Evolutionary conservation across 768 basidiomycete genomes (phyloP).

Genomic region (Hericium erinaceus): DNA sequence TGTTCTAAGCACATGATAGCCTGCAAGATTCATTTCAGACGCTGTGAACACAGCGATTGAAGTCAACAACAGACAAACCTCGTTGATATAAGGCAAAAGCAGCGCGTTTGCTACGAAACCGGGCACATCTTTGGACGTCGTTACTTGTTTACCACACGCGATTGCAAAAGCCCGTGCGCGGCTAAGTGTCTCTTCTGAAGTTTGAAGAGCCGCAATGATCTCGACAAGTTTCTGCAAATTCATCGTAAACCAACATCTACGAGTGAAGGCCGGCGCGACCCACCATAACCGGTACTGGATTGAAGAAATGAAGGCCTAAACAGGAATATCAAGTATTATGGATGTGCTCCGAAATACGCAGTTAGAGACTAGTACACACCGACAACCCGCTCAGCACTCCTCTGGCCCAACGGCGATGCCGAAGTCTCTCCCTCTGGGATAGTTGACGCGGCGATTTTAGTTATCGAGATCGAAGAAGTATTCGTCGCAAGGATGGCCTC

Average conservation of each 20-base stretch:
- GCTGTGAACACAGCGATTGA: not conserved
- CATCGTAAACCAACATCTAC: not conserved
- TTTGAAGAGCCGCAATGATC: conserved; percentile 89
- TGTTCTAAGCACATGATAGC: conserved; percentile 92
- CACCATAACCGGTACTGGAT: conserved; percentile 95
- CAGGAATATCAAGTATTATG: not conserved
- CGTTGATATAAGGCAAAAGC: conserved; percentile 96
- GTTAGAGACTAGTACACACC: conserved; percentile 36
- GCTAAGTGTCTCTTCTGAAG: conserved; percentile 64
- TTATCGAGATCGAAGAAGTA: conserved; percentile 90
- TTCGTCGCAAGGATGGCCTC: conserved; percentile 83
- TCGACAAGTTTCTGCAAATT: conserved; percentile 74
- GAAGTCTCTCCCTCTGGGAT: conserved; percentile 48
- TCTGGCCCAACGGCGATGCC: conserved; percentile 54
- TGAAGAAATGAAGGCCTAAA: conserved; percentile 86
- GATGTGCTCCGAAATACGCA: not conserved
- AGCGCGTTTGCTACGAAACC: conserved; percentile 94
- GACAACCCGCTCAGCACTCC: conserved; percentile 67
- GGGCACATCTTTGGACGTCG: conserved; percentile 84
- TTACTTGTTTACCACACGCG: conserved; percentile 92
- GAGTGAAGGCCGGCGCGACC: conserved; percentile 12
- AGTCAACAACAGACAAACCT: conserved; percentile 34
- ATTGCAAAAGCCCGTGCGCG: conserved; percentile 73
- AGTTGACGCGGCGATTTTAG: conserved; percentile 83
- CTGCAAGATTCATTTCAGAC: conserved; percentile 24